These are phyloP conservation scores for Lavandula angustifolia DNA, from an alignment of 257 asterid genomes.

Conservation along the genomic window DNA sequence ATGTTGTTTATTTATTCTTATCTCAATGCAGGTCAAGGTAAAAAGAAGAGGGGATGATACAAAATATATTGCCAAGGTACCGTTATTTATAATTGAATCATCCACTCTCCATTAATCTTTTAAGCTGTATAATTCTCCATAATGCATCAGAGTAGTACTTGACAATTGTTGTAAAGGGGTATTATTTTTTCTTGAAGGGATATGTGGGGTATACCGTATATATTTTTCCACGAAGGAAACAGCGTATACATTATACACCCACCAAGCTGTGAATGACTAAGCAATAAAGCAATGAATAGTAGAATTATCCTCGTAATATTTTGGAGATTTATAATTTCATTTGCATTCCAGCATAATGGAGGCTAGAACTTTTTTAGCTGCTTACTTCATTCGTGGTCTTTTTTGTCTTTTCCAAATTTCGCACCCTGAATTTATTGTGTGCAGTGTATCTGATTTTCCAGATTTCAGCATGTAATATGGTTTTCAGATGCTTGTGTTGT, in stretches of 20 bases:
- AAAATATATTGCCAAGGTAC: conserved; percentile 89
- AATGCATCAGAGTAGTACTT: background rate
- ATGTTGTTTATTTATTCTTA: conserved; percentile 23
- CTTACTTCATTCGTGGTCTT: conserved; percentile 4
- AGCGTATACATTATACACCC: conserved; percentile 4
- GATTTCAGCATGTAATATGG: background rate
- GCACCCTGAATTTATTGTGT: conserved; percentile 20
- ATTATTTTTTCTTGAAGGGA: too few relatives aligned
- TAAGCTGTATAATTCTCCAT: conserved; percentile 5
- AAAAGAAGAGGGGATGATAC: conserved; percentile 90
- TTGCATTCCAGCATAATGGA: background rate
- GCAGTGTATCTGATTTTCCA: conserved; percentile 6
- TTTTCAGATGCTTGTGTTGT: conserved; percentile 16
- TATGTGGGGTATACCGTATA: too few relatives aligned
- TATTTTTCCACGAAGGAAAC: too few relatives aligned
- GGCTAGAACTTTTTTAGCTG: conserved; percentile 10
- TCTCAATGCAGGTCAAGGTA: conserved; percentile 75
- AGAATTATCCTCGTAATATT: background rate
- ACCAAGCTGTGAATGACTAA: conserved; percentile 19
- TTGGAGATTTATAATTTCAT: conserved; percentile 4
- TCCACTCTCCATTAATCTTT: background rate
- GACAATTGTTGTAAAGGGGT: background rate
- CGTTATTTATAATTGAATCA: conserved; percentile 25
- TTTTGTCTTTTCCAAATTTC: conserved; percentile 7
- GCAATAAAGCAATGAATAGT: conserved; percentile 12